Evolutionary conservation across 2,329 filamentous ascomycete genomes (phyloP).

Genomic region (Setomelanomma holmii): DNA sequence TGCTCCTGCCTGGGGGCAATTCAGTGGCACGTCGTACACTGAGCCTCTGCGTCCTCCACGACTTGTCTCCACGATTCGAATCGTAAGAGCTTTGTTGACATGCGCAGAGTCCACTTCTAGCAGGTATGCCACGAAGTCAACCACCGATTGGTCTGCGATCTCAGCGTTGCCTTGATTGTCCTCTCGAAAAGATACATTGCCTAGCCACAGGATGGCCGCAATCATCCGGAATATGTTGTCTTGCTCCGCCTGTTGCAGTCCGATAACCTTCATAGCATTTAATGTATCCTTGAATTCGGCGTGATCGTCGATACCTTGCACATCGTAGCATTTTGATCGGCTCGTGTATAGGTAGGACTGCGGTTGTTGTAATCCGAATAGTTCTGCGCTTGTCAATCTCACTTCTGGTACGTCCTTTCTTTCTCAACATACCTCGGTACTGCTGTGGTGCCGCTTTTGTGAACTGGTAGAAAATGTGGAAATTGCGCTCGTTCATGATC

Average conservation of each 20-base stretch:
- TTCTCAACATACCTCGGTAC: slow-evolving; percentile 67
- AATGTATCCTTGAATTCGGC: slow-evolving; percentile 90
- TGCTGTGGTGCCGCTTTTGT: slow-evolving; percentile 90
- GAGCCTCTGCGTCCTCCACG: slow-evolving; percentile 71
- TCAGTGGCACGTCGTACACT: slow-evolving; percentile 78
- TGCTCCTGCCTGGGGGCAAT: slow-evolving; percentile 82
- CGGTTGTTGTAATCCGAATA: slow-evolving; percentile 89
- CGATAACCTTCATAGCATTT: slow-evolving; percentile 94
- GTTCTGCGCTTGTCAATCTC: slow-evolving; percentile 57
- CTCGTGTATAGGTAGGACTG: slow-evolving; percentile 95
- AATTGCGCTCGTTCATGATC: slow-evolving; percentile 94
- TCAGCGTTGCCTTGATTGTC: slow-evolving; percentile 88
- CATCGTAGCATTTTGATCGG: slow-evolving; percentile 91
- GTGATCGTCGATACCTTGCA: slow-evolving; percentile 90
- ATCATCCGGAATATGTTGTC: slow-evolving; percentile 97
- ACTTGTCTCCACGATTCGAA: slow-evolving; percentile 80
- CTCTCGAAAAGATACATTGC: slow-evolving; percentile 90
- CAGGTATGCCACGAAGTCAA: slow-evolving; percentile 93
- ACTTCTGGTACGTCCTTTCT: background rate
- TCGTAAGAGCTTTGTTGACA: slow-evolving; percentile 86
- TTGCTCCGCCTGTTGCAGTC: slow-evolving; percentile 84
- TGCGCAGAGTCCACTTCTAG: slow-evolving; percentile 83
- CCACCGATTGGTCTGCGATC: slow-evolving; percentile 86
- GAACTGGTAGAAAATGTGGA: slow-evolving; percentile 99
- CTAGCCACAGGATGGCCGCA: slow-evolving; percentile 88